Base-by-base conservation (phyloP, 306 rosid genomes). In the Malus sieversii region DNA sequence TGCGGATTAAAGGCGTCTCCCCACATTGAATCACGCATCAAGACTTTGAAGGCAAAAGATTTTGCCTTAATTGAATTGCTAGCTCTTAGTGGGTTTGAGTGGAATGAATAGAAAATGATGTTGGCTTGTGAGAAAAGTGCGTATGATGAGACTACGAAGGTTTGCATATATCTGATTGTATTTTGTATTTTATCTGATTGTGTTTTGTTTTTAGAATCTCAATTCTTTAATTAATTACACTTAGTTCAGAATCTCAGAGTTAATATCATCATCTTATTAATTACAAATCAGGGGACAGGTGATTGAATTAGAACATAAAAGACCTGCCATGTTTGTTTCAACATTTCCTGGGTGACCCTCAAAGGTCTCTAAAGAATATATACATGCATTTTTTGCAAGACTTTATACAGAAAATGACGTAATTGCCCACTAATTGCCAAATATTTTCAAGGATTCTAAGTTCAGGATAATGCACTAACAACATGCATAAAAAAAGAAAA, bases 211-310 rank as follows among this genome's bases (percentile, higher is more conserved):
- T 27, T 27, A 27, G 27, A 27, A 27, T 27, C 27, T 27, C 61
- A 75, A 40, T 62, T 57, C 58, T 70, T 42, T 66, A 61, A 66
- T 80, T 73, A 69, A 59, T 52, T 62, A 52, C 16, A 48, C 23
- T 27, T 1, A 1, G 58, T 10, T 68, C 40, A 48, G 2, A 27
- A n/a, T 46, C 40, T 57, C 40, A 8, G 9, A 68, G 57, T 27
- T 69, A 16, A 15, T 46, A 46, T 46, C 59, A 46, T 27, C 22
- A 45, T 27, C 18, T 46, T n/a, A 66, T 35, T 35, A 65, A n/a
- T 65, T 65, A 65, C 6, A 16, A 65, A 65, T 33, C 15, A 23
- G 46, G 40, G 33, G 38, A 23, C 2, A n/a, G 35, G 12, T 20
- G 18, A 18, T 23, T 69, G 73, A 46, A 69, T 32, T 46, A 46